These are phyloP conservation scores for Euphrasia confusa DNA, from an alignment of 257 asterid species.

Conservation along the genomic window DNA sequence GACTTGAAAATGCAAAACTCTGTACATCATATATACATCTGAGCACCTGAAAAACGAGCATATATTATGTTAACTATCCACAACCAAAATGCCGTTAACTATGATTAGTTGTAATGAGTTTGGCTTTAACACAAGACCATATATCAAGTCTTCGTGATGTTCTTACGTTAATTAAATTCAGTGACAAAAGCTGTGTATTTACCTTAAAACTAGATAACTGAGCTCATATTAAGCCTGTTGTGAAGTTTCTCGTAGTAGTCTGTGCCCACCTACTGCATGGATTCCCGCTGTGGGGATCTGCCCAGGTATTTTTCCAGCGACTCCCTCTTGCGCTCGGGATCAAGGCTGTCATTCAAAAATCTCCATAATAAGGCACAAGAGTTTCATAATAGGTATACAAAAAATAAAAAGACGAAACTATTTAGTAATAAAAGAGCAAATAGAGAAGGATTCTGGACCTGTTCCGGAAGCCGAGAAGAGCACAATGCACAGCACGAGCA, in stretches of 20 bases:
- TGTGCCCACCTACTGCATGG: conserved; percentile 41
- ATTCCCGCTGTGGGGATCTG: conserved; percentile 46
- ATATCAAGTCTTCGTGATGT: background rate
- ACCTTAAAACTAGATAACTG: conserved; percentile 20
- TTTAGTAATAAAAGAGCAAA: background rate
- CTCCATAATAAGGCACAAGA: conserved; percentile 9
- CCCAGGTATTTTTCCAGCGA: conserved; percentile 87
- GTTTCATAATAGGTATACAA: background rate
- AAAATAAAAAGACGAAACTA: background rate
- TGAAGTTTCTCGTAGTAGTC: conserved; percentile 17
- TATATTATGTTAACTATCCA: conserved; percentile 6
- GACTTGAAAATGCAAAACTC: conserved; percentile 24
- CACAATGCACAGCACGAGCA: conserved; percentile 78
- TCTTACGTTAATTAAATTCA: background rate
- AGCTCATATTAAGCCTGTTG: background rate
- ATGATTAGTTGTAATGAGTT: background rate
- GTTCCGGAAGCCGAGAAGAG: conserved; percentile 90
- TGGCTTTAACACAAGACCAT: conserved; percentile 9
- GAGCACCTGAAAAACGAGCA: conserved; percentile 44
- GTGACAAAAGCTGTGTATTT: background rate
- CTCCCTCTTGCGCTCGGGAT: conserved; percentile 87
- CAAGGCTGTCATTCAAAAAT: conserved; percentile 65
- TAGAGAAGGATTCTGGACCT: conserved; percentile 38
- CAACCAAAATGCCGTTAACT: background rate
- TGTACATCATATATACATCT: conserved; percentile 35